Percentiles rank a stretch among this genome's conserved stretches.
Conservation (phyloP, 352 stramenopile genomes). For the Pythium coloratum region DNA sequence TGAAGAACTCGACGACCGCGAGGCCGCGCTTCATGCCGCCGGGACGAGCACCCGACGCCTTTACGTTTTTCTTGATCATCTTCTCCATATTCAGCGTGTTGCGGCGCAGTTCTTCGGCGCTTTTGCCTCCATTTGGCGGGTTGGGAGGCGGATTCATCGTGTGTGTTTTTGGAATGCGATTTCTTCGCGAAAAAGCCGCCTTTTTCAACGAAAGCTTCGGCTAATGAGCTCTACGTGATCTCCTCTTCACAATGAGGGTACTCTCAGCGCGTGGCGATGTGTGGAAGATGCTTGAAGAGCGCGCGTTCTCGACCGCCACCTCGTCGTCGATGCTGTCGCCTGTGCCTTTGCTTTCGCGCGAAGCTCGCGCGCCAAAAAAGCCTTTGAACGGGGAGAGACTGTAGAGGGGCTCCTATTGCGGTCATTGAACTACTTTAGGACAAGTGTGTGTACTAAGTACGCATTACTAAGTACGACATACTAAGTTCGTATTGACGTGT, state of each 20-base stretch:
- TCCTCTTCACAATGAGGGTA: conserved; percentile 5
- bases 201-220: not conserved
- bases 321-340: not conserved
- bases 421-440: conserved; percentile 2
- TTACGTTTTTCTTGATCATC: conserved; percentile 86
- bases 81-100: conserved; percentile 83
- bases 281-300: conserved; percentile 2
- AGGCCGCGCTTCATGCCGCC: conserved; percentile 65
- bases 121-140: conserved; percentile 5
- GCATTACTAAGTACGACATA: not conserved
- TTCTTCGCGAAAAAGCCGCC: not conserved
- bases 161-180: not conserved
- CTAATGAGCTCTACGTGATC: not conserved
- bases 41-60: conserved; percentile 38
- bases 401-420: conserved; percentile 6
- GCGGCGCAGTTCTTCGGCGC: conserved; percentile 54
- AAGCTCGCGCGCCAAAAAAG: conserved; percentile 15
- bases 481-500: not conserved
- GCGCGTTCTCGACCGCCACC: conserved; percentile 8
- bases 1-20: conserved; percentile 74
- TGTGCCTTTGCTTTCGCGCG: not conserved
- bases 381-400: conserved; percentile 17
- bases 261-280: not conserved
- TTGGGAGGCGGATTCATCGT: conserved; percentile 15
- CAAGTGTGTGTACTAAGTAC: not conserved